A percentile compares a stretch with the other conserved stretches of the same genome.
These are phyloP conservation scores for Strobilomyces dryophilus DNA, from an alignment of 768 basidiomycete genomes.

Conservation along the genomic window DNA sequence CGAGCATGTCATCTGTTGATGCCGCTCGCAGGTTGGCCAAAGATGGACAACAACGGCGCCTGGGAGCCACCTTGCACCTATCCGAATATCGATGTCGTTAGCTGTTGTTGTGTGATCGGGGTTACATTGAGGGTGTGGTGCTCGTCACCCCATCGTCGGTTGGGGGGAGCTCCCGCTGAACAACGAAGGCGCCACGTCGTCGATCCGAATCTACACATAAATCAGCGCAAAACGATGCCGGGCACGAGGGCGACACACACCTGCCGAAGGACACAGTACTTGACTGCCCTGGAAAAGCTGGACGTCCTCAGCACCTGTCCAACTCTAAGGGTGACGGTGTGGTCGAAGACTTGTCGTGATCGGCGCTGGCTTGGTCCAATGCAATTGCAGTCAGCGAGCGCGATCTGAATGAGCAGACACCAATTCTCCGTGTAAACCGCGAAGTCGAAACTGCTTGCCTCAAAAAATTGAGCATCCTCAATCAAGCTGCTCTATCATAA, in stretches of 20 bases:
- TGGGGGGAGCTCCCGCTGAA: conserved; percentile 22
- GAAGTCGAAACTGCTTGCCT: too few relatives aligned
- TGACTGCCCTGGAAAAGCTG: neutral
- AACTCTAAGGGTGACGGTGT: too few relatives aligned
- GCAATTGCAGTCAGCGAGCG: too few relatives aligned
- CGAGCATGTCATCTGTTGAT: neutral
- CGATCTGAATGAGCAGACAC: too few relatives aligned
- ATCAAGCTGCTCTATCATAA: too few relatives aligned
- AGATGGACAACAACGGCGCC: conserved; percentile 21
- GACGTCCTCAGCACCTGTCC: too few relatives aligned
- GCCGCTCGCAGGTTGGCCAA: conserved; percentile 16
- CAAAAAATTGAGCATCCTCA: too few relatives aligned
- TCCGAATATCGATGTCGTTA: conserved; percentile 31
- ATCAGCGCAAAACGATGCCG: conserved; percentile 5
- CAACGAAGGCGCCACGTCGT: conserved; percentile 32
- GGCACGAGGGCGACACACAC: conserved; percentile 8
- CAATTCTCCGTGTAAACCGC: too few relatives aligned
- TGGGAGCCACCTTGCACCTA: conserved; percentile 21
- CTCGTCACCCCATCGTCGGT: conserved; percentile 19
- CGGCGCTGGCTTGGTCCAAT: too few relatives aligned
- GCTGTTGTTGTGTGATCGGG: conserved; percentile 21
- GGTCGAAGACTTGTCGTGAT: too few relatives aligned
- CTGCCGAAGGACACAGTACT: conserved; percentile 23
- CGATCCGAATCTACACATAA: conserved; percentile 34
- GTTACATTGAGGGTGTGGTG: conserved; percentile 12